Conservation (phyloP, 202 grass and related monocot species). For the Digitaria exilis region DNA sequence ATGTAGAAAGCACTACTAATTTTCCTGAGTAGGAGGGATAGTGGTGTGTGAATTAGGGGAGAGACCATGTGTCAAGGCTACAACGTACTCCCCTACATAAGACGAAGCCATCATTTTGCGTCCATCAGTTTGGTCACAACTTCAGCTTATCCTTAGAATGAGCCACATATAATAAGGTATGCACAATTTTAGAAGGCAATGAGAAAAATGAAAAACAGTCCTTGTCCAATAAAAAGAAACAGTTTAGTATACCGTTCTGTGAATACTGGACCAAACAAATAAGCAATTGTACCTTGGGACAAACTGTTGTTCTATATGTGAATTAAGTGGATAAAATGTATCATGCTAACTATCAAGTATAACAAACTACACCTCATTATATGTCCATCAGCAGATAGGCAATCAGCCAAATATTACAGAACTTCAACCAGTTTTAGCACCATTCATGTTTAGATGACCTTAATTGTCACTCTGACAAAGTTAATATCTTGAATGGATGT, state of each 20-base stretch:
- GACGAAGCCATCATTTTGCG: background rate
- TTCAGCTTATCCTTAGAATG: slow-evolving; percentile 14
- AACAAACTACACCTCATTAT: background rate
- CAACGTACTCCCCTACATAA: background rate
- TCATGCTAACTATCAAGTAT: background rate
- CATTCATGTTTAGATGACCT: background rate
- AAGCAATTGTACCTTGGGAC: background rate
- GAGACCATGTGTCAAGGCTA: background rate
- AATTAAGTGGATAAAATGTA: background rate
- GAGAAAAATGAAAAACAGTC: slow-evolving; percentile 6
- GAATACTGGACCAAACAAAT: background rate
- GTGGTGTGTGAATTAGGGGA: background rate
- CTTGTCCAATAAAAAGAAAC: background rate
- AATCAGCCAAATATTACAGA: background rate
- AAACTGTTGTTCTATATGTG: background rate
- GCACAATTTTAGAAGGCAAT: background rate
- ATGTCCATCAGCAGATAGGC: background rate
- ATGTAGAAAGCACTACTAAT: background rate
- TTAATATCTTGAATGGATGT: slow-evolving; percentile 1
- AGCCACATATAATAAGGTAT: background rate
- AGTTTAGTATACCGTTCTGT: background rate
- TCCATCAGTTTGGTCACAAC: background rate
- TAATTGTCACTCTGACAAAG: background rate
- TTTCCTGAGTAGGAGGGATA: background rate
- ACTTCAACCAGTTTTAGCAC: background rate